Evolutionary conservation across 257 asterid species (phyloP), one percentile per base, ranked within the genome.

Genomic region (Nyctanthes arbortristis): DNA sequence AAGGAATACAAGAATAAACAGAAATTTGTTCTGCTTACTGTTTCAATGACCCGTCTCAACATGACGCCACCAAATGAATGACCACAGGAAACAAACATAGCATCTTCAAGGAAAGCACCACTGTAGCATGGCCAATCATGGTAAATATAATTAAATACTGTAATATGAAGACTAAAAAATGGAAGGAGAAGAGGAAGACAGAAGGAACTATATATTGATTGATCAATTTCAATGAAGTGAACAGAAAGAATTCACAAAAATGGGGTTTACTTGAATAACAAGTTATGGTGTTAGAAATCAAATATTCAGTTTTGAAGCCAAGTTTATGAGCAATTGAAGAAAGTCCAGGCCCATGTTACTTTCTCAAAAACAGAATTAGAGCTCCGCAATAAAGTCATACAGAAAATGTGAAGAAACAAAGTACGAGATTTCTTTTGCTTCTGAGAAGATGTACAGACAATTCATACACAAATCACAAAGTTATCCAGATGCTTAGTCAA

Each of bases 11-110:
- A 58, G n/a, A 73, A 32, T 45, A 45, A 5, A 18, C 39, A 63
- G 30, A 52, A 71, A 77, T 34, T 31, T 63, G 33, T 67, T 69
- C 69, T 67, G 79, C 96, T 80, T 87, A 91, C 99, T 63, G 84
- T 84, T 75, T 89, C 96, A 63, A 93, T 73, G 69, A 93, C 96
- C 80, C 82, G 91, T 71, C 86, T 83, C 78, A 93, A 91, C 96
- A 83, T 84, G 60, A 84, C 87, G 73, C 99, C 97, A 71, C 99
- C 99, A 81, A 93, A 93, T 63, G 99, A 93, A 81, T 93, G 99
- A 67, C 99, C 99, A 65, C 99, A 93, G 55, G 97, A 89, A 76
- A 93, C 96, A 65, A 78, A 77, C 91, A 82, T 80, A 68, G 99
- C 97, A 84, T 93, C 99, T 80, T 93, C 99, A 73, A 93, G 94